Conservation (phyloP, 73 alveolate species). For the Blepharisma japonicum region DNA sequence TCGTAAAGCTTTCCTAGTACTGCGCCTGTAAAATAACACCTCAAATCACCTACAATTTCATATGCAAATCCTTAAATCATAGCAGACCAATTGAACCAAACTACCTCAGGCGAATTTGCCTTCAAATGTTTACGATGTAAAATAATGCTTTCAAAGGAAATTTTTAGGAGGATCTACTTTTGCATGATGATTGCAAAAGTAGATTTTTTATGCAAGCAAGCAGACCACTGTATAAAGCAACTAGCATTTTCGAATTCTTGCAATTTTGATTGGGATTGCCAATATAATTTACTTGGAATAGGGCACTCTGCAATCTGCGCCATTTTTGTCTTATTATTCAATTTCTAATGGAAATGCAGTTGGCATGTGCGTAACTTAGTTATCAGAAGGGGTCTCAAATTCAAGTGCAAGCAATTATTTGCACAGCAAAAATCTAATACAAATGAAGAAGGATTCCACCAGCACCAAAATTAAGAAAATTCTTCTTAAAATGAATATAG, state of each 20-base stretch:
- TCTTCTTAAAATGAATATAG: not conserved
- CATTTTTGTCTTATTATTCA: not conserved
- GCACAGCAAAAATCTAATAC: not conserved
- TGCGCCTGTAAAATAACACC: too few species aligned
- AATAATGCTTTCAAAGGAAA: not conserved
- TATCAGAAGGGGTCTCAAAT: constrained; percentile 25
- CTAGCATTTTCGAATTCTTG: too few species aligned
- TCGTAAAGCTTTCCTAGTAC: too few species aligned
- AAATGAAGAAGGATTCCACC: not conserved
- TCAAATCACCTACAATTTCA: too few species aligned
- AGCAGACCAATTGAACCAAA: too few species aligned
- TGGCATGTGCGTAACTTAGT: constrained; percentile 7
- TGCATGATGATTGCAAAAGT: not conserved
- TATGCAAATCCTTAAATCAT: too few species aligned
- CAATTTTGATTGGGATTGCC: too few species aligned
- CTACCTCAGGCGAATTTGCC: constrained; percentile 21
- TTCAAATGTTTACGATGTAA: too few species aligned
- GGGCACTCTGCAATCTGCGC: not conserved
- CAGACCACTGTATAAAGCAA: too few species aligned
- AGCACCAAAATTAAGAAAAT: not conserved
- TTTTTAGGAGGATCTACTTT: not conserved
- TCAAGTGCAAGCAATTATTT: not conserved
- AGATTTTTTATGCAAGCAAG: not conserved
- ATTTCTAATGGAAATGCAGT: not conserved
- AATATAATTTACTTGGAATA: not conserved